Percentiles rank a stretch among this genome's conserved stretches.
Conservation (phyloP, 1,284 basidiomycete species). For the Leccinum solheimii region DNA sequence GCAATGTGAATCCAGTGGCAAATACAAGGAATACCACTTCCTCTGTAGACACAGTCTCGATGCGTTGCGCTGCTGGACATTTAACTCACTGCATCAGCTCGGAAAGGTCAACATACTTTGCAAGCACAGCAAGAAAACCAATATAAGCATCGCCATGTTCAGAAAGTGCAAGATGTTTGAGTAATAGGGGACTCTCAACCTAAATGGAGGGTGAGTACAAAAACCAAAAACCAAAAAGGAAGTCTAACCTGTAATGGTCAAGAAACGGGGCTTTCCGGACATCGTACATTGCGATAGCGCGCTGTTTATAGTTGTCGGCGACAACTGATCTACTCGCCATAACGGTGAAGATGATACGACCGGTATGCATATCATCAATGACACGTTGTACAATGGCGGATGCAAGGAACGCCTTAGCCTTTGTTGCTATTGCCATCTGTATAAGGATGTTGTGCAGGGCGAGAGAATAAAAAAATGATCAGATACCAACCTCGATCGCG, state of each 20-base stretch:
- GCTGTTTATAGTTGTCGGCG: constrained; percentile 83
- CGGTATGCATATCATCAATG: constrained; percentile 79
- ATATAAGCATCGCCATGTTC: constrained; percentile 67
- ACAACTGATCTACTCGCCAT: constrained; percentile 71
- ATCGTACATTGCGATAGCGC: constrained; percentile 75
- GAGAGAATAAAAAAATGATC: background rate
- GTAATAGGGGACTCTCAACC: constrained; percentile 81
- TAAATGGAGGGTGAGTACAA: constrained; percentile 27
- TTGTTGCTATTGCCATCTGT: constrained; percentile 84
- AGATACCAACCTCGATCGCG: constrained; percentile 69
- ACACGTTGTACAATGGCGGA: constrained; percentile 81
- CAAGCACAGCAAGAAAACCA: constrained; percentile 74
- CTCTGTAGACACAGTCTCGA: constrained; percentile 51
- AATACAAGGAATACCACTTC: constrained; percentile 77
- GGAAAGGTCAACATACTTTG: constrained; percentile 48
- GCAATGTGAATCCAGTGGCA: constrained; percentile 73
- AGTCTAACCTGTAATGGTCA: constrained; percentile 70
- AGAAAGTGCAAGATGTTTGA: constrained; percentile 77
- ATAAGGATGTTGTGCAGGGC: background rate
- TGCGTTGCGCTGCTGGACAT: constrained; percentile 52
- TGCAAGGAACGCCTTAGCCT: constrained; percentile 76
- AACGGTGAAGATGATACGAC: constrained; percentile 66
- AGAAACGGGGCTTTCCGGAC: constrained; percentile 73
- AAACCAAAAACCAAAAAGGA: background rate
- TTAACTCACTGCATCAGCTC: constrained; percentile 1